These are phyloP conservation scores for Crassisporium funariophilum DNA, from an alignment of 768 basidiomycete species.

Conservation along the genomic window DNA sequence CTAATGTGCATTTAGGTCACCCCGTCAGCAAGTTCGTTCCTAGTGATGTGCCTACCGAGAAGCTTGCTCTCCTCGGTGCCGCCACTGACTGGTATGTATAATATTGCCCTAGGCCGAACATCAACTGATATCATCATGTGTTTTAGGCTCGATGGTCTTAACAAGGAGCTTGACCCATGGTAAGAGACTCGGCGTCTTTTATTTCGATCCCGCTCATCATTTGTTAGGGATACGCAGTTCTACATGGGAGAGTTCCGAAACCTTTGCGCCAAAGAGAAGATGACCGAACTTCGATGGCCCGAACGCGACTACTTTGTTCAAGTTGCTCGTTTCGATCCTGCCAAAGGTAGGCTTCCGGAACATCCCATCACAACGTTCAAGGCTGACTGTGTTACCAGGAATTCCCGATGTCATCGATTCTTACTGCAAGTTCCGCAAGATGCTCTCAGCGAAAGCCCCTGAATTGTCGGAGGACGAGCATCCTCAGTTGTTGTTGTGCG, in stretches of 20 bases:
- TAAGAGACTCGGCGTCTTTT: slow-evolving; percentile 16
- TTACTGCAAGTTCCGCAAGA: slow-evolving; percentile 79
- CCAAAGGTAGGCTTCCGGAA: slow-evolving; percentile 38
- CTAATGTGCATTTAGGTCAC: slow-evolving; percentile 54
- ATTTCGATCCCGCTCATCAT: background rate
- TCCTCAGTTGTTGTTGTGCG: slow-evolving; percentile 82
- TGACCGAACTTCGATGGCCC: slow-evolving; percentile 79
- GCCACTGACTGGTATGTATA: slow-evolving; percentile 77
- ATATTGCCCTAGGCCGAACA: slow-evolving; percentile 2
- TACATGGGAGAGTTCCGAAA: slow-evolving; percentile 89
- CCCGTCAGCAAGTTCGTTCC: slow-evolving; percentile 96
- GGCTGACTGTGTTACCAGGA: slow-evolving; percentile 51
- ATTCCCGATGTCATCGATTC: slow-evolving; percentile 85
- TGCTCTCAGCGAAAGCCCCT: slow-evolving; percentile 49
- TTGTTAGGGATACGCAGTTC: slow-evolving; percentile 68
- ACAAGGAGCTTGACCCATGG: slow-evolving; percentile 81
- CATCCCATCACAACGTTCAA: background rate
- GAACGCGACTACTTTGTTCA: slow-evolving; percentile 85
- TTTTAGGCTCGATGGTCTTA: slow-evolving; percentile 85
- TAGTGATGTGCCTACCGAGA: slow-evolving; percentile 73
- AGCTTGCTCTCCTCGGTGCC: slow-evolving; percentile 74
- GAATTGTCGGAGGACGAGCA: slow-evolving; percentile 50
- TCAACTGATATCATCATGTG: background rate
- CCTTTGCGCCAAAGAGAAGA: slow-evolving; percentile 77
- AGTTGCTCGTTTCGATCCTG: slow-evolving; percentile 93